Percentiles rank a stretch among this genome's conserved stretches.
Conservation (phyloP, 202 grass and related monocot genomes). For the Carex arenaria region DNA sequence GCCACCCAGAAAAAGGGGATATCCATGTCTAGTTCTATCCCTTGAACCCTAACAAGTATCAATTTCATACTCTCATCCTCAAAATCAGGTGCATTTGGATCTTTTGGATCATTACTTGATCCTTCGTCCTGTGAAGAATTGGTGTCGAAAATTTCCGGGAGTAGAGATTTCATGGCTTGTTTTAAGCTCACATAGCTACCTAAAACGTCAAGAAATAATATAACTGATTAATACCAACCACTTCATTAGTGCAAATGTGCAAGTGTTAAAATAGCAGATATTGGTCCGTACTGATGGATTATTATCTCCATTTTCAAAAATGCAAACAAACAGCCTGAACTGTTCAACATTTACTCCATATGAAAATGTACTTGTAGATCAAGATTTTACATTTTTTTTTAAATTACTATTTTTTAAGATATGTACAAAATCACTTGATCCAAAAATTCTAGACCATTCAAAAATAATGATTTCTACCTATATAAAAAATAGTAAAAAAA, state of each 20-base stretch:
- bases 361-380: no score
- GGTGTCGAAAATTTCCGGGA: constrained; percentile 56
- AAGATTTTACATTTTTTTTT: no score
- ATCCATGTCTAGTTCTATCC: constrained; percentile 66
- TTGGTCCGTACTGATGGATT: no score
- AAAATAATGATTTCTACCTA: no score
- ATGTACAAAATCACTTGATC: no score
- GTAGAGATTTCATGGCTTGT: constrained; percentile 49
- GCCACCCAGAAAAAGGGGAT: constrained; percentile 89
- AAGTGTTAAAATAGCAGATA: not conserved
- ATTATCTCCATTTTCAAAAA: no score
- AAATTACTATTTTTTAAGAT: no score
- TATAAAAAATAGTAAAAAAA: no score
- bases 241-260: not conserved
- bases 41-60: constrained; percentile 79
- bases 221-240: not conserved
- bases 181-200: constrained; percentile 59
- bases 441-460: no score
- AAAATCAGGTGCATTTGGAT: constrained; percentile 19
- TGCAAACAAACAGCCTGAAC: no score
- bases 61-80: constrained; percentile 20
- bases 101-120: constrained; percentile 11
- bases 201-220: not conserved
- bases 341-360: no score
- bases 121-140: constrained; percentile 14